Evolutionary conservation across 257 asterid species (phyloP), one percentile per base, ranked within the genome.

Genomic region (Catharanthus roseus): DNA sequence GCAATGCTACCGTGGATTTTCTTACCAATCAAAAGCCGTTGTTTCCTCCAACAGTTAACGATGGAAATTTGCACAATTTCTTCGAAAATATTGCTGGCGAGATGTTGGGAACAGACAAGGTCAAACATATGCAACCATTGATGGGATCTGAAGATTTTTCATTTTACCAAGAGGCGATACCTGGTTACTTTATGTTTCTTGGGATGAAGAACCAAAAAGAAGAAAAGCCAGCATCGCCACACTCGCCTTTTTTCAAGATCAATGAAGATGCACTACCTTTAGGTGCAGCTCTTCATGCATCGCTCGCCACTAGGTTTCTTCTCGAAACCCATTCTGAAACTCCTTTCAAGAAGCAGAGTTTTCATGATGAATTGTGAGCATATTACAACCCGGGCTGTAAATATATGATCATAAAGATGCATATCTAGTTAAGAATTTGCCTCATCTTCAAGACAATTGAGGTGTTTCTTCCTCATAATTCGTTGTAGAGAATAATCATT

Each of bases 251-350:
- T 73, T 93, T 85, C 74, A 84, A 73, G 41, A 71, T 91, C 72
- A 74, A 86, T 13, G 97, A 95, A 83, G 85, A 70, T n/a, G 95
- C 85, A 28, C 90, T 95, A 19, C 92, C 97, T 67, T 78, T 19
- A 11, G 99, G 99, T 21, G 97, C 99, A 63, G 96, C 99, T 8
- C 90, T 91, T 69, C 97, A 95, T 56, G 99, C 97, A 49, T 91
- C 99, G 1, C 57, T 95, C 81, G 97, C 82, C 5, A 79, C 83
- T 2, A 72, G 80, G 47, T 91, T 89, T 82, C 89, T 90, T 70
- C 82, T 77, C 21, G 87, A 85, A 44, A 60, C 55, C 39, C 84
- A 74, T 70, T 53, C 53, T 9, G 79, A 67, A 41, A 28, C 70
- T 60, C 74, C 85, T 21, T 24, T 11, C 38, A 13, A n/a, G 38